Evolutionary conservation across 768 basidiomycete genomes (phyloP).

Genomic region (Mrakia blollopis): DNA sequence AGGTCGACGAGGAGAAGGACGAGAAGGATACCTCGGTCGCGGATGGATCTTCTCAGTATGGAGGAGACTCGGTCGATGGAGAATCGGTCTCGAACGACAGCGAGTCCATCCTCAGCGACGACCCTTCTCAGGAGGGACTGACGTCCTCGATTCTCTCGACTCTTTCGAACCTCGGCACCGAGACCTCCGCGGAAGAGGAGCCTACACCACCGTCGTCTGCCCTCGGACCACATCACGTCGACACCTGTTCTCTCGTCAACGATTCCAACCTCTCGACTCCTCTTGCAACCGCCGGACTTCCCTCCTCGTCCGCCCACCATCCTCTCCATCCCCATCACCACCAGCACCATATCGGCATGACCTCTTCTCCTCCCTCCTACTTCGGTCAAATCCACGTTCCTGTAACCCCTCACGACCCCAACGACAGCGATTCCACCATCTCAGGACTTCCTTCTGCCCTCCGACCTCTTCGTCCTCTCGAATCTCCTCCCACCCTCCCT

Average conservation of each 20-base stretch:
- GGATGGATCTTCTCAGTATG: conserved; percentile 10
- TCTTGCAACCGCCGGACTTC: neutral
- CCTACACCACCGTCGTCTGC: neutral
- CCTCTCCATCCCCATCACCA: neutral
- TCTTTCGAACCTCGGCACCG: neutral
- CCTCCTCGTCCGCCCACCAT: neutral
- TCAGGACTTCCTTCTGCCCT: conserved; percentile 26
- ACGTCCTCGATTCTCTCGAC: neutral
- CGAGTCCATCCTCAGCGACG: conserved; percentile 13
- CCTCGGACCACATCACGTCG: neutral
- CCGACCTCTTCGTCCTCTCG: conserved; percentile 34
- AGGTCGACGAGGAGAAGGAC: conserved; percentile 41
- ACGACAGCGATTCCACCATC: conserved; percentile 49
- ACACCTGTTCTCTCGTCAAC: neutral
- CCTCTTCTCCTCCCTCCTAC: neutral
- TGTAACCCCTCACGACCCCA: conserved; percentile 18
- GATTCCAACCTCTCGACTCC: neutral
- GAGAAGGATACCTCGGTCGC: neutral
- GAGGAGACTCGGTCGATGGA: conserved; percentile 12
- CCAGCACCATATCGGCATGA: neutral
- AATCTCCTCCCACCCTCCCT: conserved; percentile 37
- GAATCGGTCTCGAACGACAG: conserved; percentile 21
- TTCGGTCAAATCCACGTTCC: conserved; percentile 3
- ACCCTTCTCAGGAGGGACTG: neutral
- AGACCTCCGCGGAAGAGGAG: neutral